These are phyloP conservation scores for Aspergillus floridensis DNA, from an alignment of 2,329 filamentous ascomycete genomes.

Conservation along the genomic window DNA sequence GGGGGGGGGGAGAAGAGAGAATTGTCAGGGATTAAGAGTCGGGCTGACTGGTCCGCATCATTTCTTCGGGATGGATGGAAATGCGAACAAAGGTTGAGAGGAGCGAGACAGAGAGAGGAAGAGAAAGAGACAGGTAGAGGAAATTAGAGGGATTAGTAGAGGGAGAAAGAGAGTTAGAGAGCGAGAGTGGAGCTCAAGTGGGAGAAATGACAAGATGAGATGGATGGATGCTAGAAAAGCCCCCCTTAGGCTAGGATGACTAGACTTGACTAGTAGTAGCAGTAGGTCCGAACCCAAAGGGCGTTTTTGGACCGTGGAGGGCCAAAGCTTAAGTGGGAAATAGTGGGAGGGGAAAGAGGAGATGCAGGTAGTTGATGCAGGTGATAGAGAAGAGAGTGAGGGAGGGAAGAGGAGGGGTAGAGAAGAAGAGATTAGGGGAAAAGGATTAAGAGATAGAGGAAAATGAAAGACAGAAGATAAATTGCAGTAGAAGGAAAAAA, in stretches of 20 bases:
- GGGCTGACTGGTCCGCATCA: slow-evolving; percentile 20
- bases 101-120: neutral
- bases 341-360: slow-evolving; percentile 17
- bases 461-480: no score
- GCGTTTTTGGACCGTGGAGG: neutral
- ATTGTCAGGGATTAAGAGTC: slow-evolving; percentile 14
- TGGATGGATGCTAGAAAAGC: neutral
- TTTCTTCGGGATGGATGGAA: slow-evolving; percentile 13
- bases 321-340: neutral
- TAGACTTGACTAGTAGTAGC: neutral
- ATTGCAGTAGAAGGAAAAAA: no score
- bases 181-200: neutral
- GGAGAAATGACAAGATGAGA: slow-evolving; percentile 22
- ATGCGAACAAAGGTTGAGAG: neutral
- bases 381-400: neutral
- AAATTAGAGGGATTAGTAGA: neutral
- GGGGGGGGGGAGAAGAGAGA: neutral
- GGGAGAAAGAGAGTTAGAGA: slow-evolving; percentile 59
- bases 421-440: neutral
- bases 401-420: neutral
- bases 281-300: neutral
- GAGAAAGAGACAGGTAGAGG: neutral
- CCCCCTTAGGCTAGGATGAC: neutral
- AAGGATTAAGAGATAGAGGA: no score
- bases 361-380: neutral